A percentile compares a stretch with the other conserved stretches of the same genome.
phyloP scores from a whole-genome alignment of 2,329 filamentous ascomycete genomes.

The Xylariales sp. region DNA sequence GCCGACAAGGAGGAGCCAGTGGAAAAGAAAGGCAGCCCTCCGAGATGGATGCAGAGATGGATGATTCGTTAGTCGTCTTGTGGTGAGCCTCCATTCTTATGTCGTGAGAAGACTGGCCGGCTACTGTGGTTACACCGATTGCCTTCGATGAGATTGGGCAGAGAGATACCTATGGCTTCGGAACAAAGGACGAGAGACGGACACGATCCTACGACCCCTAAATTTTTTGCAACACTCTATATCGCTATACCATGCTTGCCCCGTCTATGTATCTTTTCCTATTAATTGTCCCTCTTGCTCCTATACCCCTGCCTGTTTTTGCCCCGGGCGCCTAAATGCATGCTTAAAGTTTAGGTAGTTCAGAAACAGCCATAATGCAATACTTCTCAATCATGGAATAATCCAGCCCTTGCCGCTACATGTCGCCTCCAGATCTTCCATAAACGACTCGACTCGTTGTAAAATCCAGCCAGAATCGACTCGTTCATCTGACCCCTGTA shows the following conservation, averaged over 20 bases:
- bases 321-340: slow-evolving; percentile 10
- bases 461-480: slow-evolving; percentile 32
- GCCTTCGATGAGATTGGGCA: slow-evolving; percentile 1
- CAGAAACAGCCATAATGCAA: background rate
- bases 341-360: background rate
- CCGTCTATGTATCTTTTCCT: background rate
- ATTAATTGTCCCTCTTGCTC: background rate
- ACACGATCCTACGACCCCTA: background rate
- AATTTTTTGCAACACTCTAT: background rate
- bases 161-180: slow-evolving; percentile 4
- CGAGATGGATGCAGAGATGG: slow-evolving; percentile 7
- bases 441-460: slow-evolving; percentile 17
- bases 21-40: slow-evolving; percentile 10
- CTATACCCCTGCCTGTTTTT: background rate
- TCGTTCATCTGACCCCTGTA: background rate
- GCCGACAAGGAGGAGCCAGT: slow-evolving; percentile 8
- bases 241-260: background rate
- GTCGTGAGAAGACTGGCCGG: background rate
- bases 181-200: background rate
- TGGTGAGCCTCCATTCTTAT: background rate
- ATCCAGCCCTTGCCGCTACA: slow-evolving; percentile 30
- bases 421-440: slow-evolving; percentile 17
- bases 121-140: background rate
- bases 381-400: slow-evolving; percentile 15
- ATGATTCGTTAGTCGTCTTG: slow-evolving; percentile 15